Conservation (phyloP, 2,329 filamentous ascomycete species). For the Cadophora sp. region DNA sequence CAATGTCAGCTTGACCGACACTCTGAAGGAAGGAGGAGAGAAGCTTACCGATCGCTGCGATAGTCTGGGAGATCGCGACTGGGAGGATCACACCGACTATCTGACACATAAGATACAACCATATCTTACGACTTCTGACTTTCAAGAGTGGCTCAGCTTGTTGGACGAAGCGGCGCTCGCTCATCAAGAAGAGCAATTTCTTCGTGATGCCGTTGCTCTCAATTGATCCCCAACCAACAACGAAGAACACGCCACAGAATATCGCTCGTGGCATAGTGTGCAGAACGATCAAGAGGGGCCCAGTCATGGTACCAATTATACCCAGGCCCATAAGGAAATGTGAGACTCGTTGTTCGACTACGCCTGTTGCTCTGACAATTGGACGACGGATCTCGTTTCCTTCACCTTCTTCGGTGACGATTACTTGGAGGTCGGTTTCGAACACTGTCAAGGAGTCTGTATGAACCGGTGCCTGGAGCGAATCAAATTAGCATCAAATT, state of each 20-base stretch:
- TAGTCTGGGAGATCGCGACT: constrained; percentile 17
- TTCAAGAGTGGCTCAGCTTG: constrained; percentile 3
- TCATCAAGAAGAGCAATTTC: constrained; percentile 58
- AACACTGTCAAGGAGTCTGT: constrained; percentile 57
- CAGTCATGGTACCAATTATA: constrained; percentile 62
- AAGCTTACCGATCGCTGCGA: constrained; percentile 18
- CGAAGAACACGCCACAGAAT: constrained; percentile 63
- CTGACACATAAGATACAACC: constrained; percentile 16
- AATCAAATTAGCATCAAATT: neutral
- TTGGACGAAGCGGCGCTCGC: constrained; percentile 43
- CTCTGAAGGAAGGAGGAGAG: neutral
- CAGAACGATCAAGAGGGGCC: constrained; percentile 58
- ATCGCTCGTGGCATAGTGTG: constrained; percentile 60
- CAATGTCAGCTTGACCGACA: neutral
- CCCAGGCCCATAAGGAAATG: constrained; percentile 61
- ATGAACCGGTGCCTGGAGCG: constrained; percentile 60
- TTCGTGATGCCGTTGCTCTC: constrained; percentile 59
- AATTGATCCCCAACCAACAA: constrained; percentile 59
- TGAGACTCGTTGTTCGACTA: constrained; percentile 62
- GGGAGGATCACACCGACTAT: constrained; percentile 11
- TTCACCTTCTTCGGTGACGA: constrained; percentile 50
- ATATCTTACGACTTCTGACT: constrained; percentile 17
- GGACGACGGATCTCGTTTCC: constrained; percentile 52
- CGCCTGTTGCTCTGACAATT: constrained; percentile 51
- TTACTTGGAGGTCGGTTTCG: constrained; percentile 47